Evolutionary conservation across 106 monocot species (phyloP).

Genomic region (Dendrobium catenatum): DNA sequence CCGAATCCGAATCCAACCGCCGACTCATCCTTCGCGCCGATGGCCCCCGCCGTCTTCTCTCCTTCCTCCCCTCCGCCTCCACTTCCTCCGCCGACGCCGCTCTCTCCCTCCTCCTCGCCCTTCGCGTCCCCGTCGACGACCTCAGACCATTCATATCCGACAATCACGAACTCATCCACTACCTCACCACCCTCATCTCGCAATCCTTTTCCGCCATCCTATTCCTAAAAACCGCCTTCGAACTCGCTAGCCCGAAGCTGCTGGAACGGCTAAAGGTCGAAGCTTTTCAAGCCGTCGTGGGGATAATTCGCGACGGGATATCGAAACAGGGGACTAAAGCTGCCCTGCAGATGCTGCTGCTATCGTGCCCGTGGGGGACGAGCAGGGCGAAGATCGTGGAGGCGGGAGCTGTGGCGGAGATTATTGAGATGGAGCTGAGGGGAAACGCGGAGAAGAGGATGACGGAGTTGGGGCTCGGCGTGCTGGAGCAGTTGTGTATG

Average conservation of each 20-base stretch:
- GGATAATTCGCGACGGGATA: conserved; percentile 8
- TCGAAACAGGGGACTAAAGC: conserved; percentile 19
- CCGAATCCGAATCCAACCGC: conserved; percentile 42
- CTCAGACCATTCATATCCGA: conserved; percentile 14
- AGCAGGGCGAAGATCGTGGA: conserved; percentile 31
- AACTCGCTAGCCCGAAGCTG: not conserved
- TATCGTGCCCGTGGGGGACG: conserved; percentile 21
- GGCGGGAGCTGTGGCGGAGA: conserved; percentile 33
- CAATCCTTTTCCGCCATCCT: conserved; percentile 2
- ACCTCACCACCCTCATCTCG: not conserved
- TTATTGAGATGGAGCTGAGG: conserved; percentile 36
- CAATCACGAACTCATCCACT: conserved; percentile 14
- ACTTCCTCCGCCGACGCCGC: conserved; percentile 5
- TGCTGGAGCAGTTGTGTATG: conserved; percentile 29
- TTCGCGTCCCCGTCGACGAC: conserved; percentile 12
- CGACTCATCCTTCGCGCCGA: conserved; percentile 22
- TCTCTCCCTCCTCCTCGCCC: conserved; percentile 14
- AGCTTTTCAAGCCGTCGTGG: conserved; percentile 19
- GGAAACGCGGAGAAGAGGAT: conserved; percentile 21
- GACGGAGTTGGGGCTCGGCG: conserved; percentile 29
- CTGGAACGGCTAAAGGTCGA: conserved; percentile 18
- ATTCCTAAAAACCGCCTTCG: conserved; percentile 19
- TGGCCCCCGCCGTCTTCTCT: conserved; percentile 10
- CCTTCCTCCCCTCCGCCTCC: not conserved
- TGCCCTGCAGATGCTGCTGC: conserved; percentile 25